phyloP scores from a whole-genome alignment of 2,329 filamentous ascomycete genomes.

The Exophiala oligosperma region DNA sequence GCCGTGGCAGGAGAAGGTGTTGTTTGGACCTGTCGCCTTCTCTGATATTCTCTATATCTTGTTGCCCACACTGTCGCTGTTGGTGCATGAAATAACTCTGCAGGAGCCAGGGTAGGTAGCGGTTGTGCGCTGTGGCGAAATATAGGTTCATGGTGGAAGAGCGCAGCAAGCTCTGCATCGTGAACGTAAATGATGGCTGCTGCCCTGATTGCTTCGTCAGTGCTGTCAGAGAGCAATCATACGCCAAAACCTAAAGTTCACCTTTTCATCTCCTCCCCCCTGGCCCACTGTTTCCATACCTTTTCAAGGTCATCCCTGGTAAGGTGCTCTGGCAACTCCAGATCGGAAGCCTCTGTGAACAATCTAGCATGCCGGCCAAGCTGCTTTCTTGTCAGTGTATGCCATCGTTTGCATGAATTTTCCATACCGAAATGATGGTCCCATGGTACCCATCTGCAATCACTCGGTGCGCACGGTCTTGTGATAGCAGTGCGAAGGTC shows the following conservation, averaged over 20 bases:
- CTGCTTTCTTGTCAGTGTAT: not conserved
- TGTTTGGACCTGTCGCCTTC: not conserved
- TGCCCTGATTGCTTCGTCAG: not conserved
- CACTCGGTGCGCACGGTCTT: conserved; percentile 26
- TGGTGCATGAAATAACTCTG: conserved; percentile 13
- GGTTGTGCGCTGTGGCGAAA: conserved; percentile 8
- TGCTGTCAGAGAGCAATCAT: not conserved
- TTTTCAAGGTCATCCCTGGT: conserved; percentile 4
- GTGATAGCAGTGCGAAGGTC: conserved; percentile 31
- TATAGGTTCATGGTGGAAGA: conserved; percentile 19
- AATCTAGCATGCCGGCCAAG: conserved; percentile 8
- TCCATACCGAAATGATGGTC: conserved; percentile 8
- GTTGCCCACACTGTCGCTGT: conserved; percentile 10
- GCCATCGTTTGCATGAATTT: not conserved
- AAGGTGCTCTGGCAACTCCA: not conserved
- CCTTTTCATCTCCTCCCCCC: conserved; percentile 13
- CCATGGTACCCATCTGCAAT: conserved; percentile 33
- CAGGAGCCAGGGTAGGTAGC: conserved; percentile 5
- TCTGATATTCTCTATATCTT: not conserved
- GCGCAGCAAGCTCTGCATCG: conserved; percentile 14
- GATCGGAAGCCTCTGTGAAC: not conserved
- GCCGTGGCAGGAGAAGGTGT: not conserved
- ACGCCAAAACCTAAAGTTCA: not conserved
- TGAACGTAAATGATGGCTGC: conserved; percentile 5
- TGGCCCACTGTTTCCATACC: conserved; percentile 13